A percentile compares a stretch with the other conserved stretches of the same genome.
Evolutionary conservation across 768 basidiomycete genomes (phyloP).

Genomic region (Mycena leptocephala): DNA sequence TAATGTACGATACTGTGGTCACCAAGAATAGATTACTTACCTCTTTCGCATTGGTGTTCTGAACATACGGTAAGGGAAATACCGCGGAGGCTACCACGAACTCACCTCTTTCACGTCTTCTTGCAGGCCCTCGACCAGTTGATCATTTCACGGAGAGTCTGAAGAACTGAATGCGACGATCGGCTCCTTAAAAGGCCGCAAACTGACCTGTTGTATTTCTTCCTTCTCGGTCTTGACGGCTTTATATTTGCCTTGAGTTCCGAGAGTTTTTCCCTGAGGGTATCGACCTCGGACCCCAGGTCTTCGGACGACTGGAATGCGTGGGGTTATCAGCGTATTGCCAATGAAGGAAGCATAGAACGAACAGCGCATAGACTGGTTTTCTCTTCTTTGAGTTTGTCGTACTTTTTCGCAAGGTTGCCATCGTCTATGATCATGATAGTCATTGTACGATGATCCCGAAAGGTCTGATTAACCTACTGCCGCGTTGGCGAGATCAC

Average conservation of each 20-base stretch:
- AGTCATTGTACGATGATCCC: not conserved
- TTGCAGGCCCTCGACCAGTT: constrained; percentile 1
- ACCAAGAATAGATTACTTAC: not conserved
- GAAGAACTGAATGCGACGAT: not conserved
- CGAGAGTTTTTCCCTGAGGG: not conserved
- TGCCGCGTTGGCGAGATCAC: not conserved
- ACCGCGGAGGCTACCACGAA: not conserved
- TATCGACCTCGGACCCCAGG: not conserved
- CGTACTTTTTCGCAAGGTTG: no score
- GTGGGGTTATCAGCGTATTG: not conserved
- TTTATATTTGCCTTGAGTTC: not conserved
- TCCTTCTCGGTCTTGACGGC: not conserved
- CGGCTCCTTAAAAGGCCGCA: no score
- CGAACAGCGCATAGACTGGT: not conserved
- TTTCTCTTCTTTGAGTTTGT: no score
- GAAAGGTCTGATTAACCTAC: not conserved
- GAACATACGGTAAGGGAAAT: not conserved
- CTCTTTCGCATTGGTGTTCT: not conserved
- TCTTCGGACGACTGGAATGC: not conserved
- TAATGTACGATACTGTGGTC: not conserved
- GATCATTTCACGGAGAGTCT: constrained; percentile 18
- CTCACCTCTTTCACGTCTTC: not conserved
- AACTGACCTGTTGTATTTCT: constrained; percentile 5
- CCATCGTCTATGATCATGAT: no score
- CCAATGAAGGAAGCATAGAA: not conserved